phyloP scores from a whole-genome alignment of 352 stramenopile genomes.

The Phytophthora podocarpi region DNA sequence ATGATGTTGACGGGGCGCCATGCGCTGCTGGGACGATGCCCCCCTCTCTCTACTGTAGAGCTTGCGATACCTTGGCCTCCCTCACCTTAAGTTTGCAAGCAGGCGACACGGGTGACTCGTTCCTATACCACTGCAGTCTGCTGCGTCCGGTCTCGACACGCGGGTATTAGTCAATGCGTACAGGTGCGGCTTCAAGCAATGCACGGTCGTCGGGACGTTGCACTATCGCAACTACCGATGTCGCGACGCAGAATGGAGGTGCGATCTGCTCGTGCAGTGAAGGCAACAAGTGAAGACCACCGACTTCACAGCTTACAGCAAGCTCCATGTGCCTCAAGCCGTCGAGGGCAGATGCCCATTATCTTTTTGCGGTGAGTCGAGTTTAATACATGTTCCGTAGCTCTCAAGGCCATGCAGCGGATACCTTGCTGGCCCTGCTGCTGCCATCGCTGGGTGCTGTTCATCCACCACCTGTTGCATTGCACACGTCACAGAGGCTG shows the following conservation, averaged over 20 bases:
- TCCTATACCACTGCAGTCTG: constrained; percentile 19
- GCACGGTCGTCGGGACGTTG: constrained; percentile 13
- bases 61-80: too few species aligned
- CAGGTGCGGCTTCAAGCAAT: constrained; percentile 22
- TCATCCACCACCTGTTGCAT: constrained; percentile 20
- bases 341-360: background rate
- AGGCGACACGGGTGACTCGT: constrained; percentile 5
- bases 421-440: constrained; percentile 6
- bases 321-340: too few species aligned
- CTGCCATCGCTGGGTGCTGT: constrained; percentile 1
- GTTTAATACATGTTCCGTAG: too few species aligned
- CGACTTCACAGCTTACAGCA: too few species aligned
- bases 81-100: background rate
- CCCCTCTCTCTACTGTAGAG: too few species aligned
- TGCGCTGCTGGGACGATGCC: background rate
- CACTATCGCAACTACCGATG: too few species aligned
- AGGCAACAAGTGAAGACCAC: too few species aligned
- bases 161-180: constrained; percentile 13
- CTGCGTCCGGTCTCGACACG: constrained; percentile 10
- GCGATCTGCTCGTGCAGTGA: background rate
- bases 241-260: constrained; percentile 2
- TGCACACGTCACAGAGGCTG: constrained; percentile 35
- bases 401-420: background rate
- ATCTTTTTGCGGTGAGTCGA: too few species aligned
- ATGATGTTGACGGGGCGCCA: too few species aligned